Percentiles rank a stretch among this genome's conserved stretches.
phyloP scores from a whole-genome alignment of 805 yeast species.

The Saccharomycopsis sp. region DNA sequence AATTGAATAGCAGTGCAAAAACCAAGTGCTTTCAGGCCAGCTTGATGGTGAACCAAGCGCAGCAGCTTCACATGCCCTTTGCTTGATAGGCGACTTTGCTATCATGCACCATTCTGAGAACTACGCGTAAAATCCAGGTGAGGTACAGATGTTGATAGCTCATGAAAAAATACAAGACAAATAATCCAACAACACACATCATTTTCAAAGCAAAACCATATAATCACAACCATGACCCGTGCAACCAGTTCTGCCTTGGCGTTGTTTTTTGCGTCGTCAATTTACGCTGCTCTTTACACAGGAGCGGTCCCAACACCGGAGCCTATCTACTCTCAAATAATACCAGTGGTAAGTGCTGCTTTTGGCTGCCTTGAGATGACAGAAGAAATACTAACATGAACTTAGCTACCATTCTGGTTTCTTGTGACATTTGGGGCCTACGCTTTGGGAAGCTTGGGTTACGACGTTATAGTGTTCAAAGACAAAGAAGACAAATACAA shows the following conservation, averaged over 20 bases:
- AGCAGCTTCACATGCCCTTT: no score
- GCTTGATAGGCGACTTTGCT: no score
- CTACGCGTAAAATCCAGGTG: no score
- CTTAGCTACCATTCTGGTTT: slow-evolving; percentile 54
- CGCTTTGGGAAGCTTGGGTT: slow-evolving; percentile 58
- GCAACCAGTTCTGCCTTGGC: slow-evolving; percentile 51
- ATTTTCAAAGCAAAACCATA: no score
- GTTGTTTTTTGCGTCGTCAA: slow-evolving; percentile 37
- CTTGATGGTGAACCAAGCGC: no score
- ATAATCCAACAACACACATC: not conserved
- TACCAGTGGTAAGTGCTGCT: slow-evolving; percentile 36
- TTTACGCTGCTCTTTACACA: slow-evolving; percentile 42
- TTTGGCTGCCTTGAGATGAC: no score
- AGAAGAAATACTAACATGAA: not conserved
- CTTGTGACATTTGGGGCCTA: slow-evolving; percentile 61
- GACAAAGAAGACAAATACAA: slow-evolving; percentile 60
- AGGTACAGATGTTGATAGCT: no score
- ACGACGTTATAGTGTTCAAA: slow-evolving; percentile 59
- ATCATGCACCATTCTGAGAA: no score
- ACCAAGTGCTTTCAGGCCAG: no score
- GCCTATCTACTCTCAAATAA: slow-evolving; percentile 40
- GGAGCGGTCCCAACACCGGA: slow-evolving; percentile 48
- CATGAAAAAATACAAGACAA: not conserved
- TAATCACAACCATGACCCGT: slow-evolving; percentile 46
- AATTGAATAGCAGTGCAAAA: no score